Evolutionary conservation across 768 basidiomycete species (phyloP), one percentile per base, ranked within the genome.

Genomic region (Suillus bovinus): DNA sequence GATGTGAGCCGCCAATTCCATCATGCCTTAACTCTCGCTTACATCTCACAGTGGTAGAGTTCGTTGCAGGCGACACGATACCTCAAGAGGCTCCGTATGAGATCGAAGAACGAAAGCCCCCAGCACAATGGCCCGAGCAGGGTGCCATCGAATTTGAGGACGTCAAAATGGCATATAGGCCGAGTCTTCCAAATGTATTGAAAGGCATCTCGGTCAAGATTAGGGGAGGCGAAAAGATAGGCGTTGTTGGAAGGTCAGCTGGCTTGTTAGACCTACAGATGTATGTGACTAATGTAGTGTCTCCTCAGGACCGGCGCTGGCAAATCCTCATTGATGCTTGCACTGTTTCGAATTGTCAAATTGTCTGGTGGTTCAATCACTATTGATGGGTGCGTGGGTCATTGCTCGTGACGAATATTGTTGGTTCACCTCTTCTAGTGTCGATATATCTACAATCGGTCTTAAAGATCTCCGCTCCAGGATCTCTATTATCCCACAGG

Each of bases 131-230:
- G 92, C 91, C 92, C 2, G 61, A 71, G 4, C 64, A 74, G 2
- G 91, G 91, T 8, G 75, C 77, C 5, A 81, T 93, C 67, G 79
- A 83, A 54, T 86, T 93, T 72, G 78, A 85, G 27, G 73, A 89
- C 39, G 78, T 88, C 27, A 69, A 75, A 5, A 82, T 89, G 83
- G 77, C 78, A 20, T 93, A 94, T 69, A 77, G 91, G 24, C 82
- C 85, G 0, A 89, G 87, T 4, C 77, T 92, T n/a, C 90, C 90
- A 0, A 81, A 83, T 16, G 90, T 92, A 4, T 78, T 93, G 41
- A 86, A 86, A 66, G 84, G 84, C 0, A 77, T 93, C 22, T 82
- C 82, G 5, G 53, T 92, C 66, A 74, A 74, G n/a, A 82, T 93
- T 50, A 73, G 77, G 2, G 83, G 82, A 0, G 86, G 87, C 0